Evolutionary conservation across 495 filamentous ascomycete species (phyloP).

Genomic region (Schizothecium vesticola): DNA sequence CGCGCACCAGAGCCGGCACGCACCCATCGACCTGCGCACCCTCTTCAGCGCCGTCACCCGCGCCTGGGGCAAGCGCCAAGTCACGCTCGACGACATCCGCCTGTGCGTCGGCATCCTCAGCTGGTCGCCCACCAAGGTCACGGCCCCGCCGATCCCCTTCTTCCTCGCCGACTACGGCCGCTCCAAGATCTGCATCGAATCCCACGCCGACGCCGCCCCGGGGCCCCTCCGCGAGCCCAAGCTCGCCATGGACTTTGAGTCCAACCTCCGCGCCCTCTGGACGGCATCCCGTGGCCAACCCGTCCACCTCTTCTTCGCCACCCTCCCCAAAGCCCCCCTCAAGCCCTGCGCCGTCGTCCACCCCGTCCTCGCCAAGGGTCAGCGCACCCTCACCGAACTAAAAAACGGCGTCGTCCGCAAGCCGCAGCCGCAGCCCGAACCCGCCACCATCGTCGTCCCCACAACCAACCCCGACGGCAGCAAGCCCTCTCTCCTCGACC

Average conservation of each 20-base stretch:
- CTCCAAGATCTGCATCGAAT: constrained; percentile 42
- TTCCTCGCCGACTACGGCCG: constrained; percentile 57
- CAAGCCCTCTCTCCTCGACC: constrained; percentile 52
- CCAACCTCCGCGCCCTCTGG: constrained; percentile 48
- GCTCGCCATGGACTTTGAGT: constrained; percentile 49
- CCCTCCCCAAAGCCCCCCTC: constrained; percentile 53
- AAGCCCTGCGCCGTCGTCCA: constrained; percentile 40
- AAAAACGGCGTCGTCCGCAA: constrained; percentile 46
- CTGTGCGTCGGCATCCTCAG: constrained; percentile 49
- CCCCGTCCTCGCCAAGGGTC: constrained; percentile 48
- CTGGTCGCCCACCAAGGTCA: constrained; percentile 13
- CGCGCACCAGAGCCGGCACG: constrained; percentile 58
- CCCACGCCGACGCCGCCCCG: constrained; percentile 20
- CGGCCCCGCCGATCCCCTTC: constrained; percentile 31
- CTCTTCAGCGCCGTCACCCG: constrained; percentile 51
- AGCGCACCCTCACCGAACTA: constrained; percentile 56
- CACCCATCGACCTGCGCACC: constrained; percentile 53
- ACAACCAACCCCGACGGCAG: constrained; percentile 28
- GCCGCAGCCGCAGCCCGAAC: constrained; percentile 39
- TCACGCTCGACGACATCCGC: constrained; percentile 55
- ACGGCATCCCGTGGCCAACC: constrained; percentile 19
- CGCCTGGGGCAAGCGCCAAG: constrained; percentile 56
- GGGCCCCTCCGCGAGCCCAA: constrained; percentile 51
- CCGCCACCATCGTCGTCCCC: constrained; percentile 16
- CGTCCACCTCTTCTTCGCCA: constrained; percentile 41